Base-by-base conservation (phyloP, 2,329 filamentous ascomycete genomes). In the Cladobotryum protrusum region DNA sequence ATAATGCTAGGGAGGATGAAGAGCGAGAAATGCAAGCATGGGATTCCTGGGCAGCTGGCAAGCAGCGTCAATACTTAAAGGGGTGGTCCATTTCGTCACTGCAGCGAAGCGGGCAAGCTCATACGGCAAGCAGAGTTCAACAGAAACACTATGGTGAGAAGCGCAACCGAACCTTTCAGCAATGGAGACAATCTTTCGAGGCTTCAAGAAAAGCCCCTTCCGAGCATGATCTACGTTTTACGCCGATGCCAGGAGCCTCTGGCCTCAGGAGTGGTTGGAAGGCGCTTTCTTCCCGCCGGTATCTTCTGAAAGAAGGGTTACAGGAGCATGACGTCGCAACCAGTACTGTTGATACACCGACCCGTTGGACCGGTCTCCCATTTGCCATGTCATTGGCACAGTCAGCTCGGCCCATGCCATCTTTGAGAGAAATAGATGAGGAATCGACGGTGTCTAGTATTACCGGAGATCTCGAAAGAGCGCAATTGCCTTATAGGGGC, bases 291-390 rank as follows among this genome's bases (percentile, higher is more conserved):
- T 57, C 55, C 9, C 57, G 59, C 46, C 58, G 59, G 14, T 55
- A 59, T 13, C 49, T 59, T 14, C 51, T 54, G 12, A 60, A 52
- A 44, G 60, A 60, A 37, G 54, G 55, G 6, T 56, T 60, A 18
- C 53, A 54, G 20, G 50, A 49, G 8, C 56, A 53, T 15, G 59
- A 61, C 35, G 54, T 57, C 33, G 43, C 54, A 1, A 49, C 52
- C 17, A 60, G 54, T 42, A 50, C 58, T 6, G 49, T 70, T 13
- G 67, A 69, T 43, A 76, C 73, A 7, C 73, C 73, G 2, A 76
- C 72, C n/a, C 71, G 71, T 45, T 70, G 72, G 66, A 74, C 71
- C 3, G 70, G 74, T 3, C 62, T 68, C 45, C 62, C 68, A 6
- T 62, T 68, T 29, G 64, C 69, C 5, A 64, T 70, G 52, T 60